A percentile compares a stretch with the other conserved stretches of the same genome.
Conservation (phyloP, 768 basidiomycete species). For the Clathrus columnatus region DNA sequence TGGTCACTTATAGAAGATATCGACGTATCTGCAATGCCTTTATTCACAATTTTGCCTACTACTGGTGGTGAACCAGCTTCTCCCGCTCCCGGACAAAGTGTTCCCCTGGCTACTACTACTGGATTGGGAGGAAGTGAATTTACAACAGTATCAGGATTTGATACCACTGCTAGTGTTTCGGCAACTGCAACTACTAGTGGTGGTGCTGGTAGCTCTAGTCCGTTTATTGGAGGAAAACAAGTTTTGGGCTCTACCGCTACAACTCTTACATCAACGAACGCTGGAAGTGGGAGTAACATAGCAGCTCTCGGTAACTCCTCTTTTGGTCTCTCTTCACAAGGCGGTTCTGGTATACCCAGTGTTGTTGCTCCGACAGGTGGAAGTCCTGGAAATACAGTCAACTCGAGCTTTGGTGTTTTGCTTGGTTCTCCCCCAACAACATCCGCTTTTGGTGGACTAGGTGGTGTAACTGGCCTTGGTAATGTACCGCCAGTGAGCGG, state of each 20-base stretch:
- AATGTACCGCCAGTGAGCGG: conserved; percentile 17
- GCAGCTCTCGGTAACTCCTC: too few relatives aligned
- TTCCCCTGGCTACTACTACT: conserved; percentile 2
- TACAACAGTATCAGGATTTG: conserved; percentile 24
- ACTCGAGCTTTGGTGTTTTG: neutral
- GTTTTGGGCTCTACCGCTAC: neutral
- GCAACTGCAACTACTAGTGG: conserved; percentile 55
- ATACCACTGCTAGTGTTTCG: conserved; percentile 37
- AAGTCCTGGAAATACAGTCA: neutral
- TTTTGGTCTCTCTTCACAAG: neutral
- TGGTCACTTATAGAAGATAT: conserved; percentile 74
- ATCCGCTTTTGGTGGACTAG: conserved; percentile 40
- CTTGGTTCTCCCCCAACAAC: conserved; percentile 41
- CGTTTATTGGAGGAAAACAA: neutral
- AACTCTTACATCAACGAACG: too few relatives aligned
- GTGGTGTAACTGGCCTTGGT: conserved; percentile 36
- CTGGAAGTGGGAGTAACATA: too few relatives aligned
- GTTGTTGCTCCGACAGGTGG: neutral
- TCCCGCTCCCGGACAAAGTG: conserved; percentile 1
- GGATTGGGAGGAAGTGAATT: neutral
- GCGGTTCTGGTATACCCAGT: neutral
- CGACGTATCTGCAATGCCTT: conserved; percentile 54
- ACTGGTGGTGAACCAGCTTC: conserved; percentile 13
- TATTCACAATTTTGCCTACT: conserved; percentile 29
- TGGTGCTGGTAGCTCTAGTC: neutral